Evolutionary conservation across 1,284 basidiomycete species (phyloP).

Genomic region (Boletellus dicymbophilus): DNA sequence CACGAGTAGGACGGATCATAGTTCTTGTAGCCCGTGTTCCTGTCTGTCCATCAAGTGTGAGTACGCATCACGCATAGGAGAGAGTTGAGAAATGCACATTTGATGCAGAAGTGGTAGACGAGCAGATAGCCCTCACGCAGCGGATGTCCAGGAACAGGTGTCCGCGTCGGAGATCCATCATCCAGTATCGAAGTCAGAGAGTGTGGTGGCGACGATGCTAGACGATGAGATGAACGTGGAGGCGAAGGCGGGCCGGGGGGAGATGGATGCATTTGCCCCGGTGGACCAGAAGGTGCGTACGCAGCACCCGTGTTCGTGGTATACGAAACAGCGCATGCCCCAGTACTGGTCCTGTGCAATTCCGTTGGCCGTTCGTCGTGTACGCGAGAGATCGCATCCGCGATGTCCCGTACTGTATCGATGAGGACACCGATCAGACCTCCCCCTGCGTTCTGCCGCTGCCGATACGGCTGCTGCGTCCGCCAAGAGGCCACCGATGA

Average conservation of each 20-base stretch:
- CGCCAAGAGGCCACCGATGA: constrained; percentile 20
- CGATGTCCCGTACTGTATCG: constrained; percentile 30
- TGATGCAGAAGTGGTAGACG: constrained; percentile 60
- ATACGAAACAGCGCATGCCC: constrained; percentile 27
- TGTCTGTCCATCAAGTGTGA: constrained; percentile 45
- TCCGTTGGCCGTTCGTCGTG: constrained; percentile 19
- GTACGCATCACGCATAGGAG: background rate
- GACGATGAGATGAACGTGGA: constrained; percentile 3
- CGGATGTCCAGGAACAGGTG: constrained; percentile 64
- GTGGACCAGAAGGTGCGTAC: too few species aligned
- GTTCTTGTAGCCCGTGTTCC: constrained; percentile 72
- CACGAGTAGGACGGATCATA: constrained; percentile 68
- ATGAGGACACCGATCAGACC: constrained; percentile 29
- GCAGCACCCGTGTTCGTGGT: too few species aligned
- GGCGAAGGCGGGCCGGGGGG: too few species aligned
- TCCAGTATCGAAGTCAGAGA: constrained; percentile 30
- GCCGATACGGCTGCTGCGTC: constrained; percentile 16
- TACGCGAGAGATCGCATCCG: constrained; percentile 27
- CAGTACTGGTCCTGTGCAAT: constrained; percentile 11
- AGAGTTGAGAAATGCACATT: constrained; percentile 47
- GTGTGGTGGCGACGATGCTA: constrained; percentile 20
- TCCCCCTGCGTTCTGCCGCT: constrained; percentile 16
- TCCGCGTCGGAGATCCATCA: constrained; percentile 60
- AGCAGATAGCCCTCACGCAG: constrained; percentile 58
- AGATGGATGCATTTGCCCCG: constrained; percentile 4